Evolutionary conservation across 164 flowering plant species (phyloP).

Genomic region (Chimonanthus praecox): DNA sequence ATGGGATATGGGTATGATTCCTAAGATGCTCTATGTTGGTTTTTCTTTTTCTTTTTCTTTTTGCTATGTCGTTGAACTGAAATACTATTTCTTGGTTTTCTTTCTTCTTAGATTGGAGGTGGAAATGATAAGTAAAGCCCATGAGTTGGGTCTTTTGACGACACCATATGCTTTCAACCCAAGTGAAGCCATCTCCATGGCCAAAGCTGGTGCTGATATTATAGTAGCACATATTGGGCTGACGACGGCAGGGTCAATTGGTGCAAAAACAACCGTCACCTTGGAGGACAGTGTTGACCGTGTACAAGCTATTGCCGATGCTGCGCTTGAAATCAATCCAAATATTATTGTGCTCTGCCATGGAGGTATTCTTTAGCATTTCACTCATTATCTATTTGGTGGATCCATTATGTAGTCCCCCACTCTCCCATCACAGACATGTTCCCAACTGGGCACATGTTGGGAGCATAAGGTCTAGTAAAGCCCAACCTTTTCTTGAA

Average conservation of each 20-base stretch:
- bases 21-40: background rate
- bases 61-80: background rate
- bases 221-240: slow-evolving; percentile 98
- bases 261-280: slow-evolving; percentile 82
- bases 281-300: slow-evolving; percentile 70
- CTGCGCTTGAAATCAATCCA: slow-evolving; percentile 65
- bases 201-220: slow-evolving; percentile 93
- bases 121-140: slow-evolving; percentile 85
- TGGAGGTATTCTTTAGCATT: slow-evolving; percentile 56
- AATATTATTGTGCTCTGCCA: slow-evolving; percentile 80
- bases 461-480: background rate
- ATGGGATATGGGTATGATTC: slow-evolving; percentile 82
- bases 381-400: background rate
- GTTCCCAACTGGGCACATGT: background rate
- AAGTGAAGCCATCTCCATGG: slow-evolving; percentile 83
- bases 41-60: background rate
- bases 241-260: slow-evolving; percentile 89
- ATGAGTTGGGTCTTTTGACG: slow-evolving; percentile 77
- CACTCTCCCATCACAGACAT: background rate
- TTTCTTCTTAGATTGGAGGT: slow-evolving; percentile 67
- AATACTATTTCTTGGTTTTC: background rate
- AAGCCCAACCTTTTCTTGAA: too few relatives aligned
- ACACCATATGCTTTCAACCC: slow-evolving; percentile 90
- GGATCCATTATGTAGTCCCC: background rate
- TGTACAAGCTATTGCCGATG: slow-evolving; percentile 93